Conservation (phyloP, 345 rosid species). For the Syzygium jambos region DNA sequence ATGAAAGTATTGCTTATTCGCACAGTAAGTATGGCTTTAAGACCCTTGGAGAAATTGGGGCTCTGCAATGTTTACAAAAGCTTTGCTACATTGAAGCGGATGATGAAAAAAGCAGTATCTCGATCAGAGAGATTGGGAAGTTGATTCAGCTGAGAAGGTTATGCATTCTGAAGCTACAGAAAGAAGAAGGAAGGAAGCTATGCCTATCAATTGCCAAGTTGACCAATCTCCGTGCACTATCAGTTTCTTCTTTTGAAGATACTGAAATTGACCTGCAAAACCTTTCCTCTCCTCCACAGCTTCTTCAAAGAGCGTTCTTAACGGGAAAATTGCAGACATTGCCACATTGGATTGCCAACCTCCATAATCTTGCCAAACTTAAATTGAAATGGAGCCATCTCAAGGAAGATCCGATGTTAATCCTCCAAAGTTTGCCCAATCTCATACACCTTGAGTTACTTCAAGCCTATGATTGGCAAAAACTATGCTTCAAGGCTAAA, state of each 20-base stretch:
- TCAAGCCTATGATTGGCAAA: constrained; percentile 5
- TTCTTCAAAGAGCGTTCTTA: neutral
- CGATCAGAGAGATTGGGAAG: constrained; percentile 9
- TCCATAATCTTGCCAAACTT: constrained; percentile 5
- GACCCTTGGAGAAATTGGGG: constrained; percentile 7
- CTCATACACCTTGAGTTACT: constrained; percentile 18
- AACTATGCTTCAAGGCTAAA: constrained; percentile 4
- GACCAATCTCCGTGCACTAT: constrained; percentile 4
- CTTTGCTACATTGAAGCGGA: constrained; percentile 14
- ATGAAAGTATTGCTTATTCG: constrained; percentile 4
- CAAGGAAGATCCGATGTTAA: constrained; percentile 9
- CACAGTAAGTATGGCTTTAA: constrained; percentile 7
- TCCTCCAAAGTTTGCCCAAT: constrained; percentile 11
- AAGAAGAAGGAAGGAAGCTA: constrained; percentile 7
- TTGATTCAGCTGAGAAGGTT: constrained; percentile 12
- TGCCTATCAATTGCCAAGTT: constrained; percentile 9
- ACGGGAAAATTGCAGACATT: neutral
- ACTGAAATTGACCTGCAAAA: constrained; percentile 13
- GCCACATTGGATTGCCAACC: constrained; percentile 15
- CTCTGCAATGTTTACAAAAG: constrained; percentile 8
- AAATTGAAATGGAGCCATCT: constrained; percentile 13
- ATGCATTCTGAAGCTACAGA: constrained; percentile 10
- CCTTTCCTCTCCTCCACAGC: constrained; percentile 10
- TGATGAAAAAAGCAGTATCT: neutral
- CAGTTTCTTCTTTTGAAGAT: neutral